Evolutionary conservation across 495 filamentous ascomycete genomes (phyloP), one percentile per base, ranked within the genome.

Genomic region (Evansstolkia leycettana): DNA sequence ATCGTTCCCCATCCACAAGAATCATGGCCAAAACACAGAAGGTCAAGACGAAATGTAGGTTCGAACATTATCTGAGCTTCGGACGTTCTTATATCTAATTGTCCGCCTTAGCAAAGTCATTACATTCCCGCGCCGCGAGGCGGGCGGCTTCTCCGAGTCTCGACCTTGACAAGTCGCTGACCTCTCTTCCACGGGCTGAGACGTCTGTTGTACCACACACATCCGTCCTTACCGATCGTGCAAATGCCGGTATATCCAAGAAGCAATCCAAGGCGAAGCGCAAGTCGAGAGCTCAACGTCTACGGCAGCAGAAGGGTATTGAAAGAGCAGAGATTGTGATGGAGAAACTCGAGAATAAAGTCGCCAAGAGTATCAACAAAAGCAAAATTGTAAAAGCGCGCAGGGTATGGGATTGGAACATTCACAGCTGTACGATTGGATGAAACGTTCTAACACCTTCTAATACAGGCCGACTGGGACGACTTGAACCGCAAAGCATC

Each of bases 111-210:
- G 66, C 51, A 23, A 41, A 52, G 29, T 66, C 69, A 2, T 40
- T 70, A 33, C 80, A 80, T 57, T 84, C 83, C 34, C 78, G 83
- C 23, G 80, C 78, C 17, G 79, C 78, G 43, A 70, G 79, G 47
- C 76, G 85, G 33, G 82, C 71, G 26, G 73, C 72, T 16, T 82
- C 80, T 10, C 80, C 78, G 9, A 67, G 75, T 51, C 72, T 84
- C 55, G 64, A 86, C 50, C 65, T 75, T 40, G 82, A 87, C 61
- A 84, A 84, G 60, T 85, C 82, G 2, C 58, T 88, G 25, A 76
- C 75, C 43, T 52, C 70, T 33, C 60, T 72, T 31, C 70, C 72
- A 30, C 67, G 73, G 8, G 73, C 78, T 1, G 50, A 62, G 16
- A 63, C 72, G 20, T 64, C 68, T 2, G 52, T 59, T 24, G 48